Base-by-base conservation (phyloP, 352 stramenopile species). In the Plasmopara muralis region DNA sequence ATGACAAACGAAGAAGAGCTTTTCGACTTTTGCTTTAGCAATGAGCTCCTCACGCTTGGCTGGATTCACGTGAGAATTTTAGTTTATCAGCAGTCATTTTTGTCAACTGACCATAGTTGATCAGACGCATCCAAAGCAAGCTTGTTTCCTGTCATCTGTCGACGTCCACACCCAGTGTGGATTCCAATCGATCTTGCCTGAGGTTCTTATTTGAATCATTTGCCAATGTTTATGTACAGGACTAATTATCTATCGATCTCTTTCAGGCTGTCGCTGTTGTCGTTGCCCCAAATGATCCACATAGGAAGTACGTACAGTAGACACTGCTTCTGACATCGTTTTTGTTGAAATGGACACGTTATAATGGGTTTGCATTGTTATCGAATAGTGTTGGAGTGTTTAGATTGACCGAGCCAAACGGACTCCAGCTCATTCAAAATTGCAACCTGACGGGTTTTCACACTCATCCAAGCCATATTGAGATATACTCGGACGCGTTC, bases 131-230 rank as follows among this genome's bases (percentile, higher is more conserved):
- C 87, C 87, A 4, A 75, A 72, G 47, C 85, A 96, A 64, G 81
- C 74, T 31, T 96, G 87, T 50, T 96, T 96, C 47, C 53, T 96
- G 53, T 93, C 81, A 15, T 95, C 85, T 9, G 80, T 95, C 18
- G 87, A 96, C 60, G 72, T 96, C 30, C 85, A 95, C 72, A 96
- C 87, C 10, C 87, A 96, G 56, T 93, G 82, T 57, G 87, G 81
- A 6, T 96, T 94, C 61, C 87, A 96, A 62, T 84, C 80, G 0
- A 94, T 96, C 47, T 64, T 96, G 10, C 77, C 85, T 0, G 87
- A 96, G 72, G 76, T 83, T 69, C 16, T 48, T 33, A 20, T 53
- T 25, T 8, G 14, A 8, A 20, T 9, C 43, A 15, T 18, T 31
- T 30, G 16, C 43, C 4, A 4, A 13, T 55, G 33, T 6, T 47